Conservation (phyloP, 2,329 filamentous ascomycete genomes). For the Apiospora kogelbergensis region DNA sequence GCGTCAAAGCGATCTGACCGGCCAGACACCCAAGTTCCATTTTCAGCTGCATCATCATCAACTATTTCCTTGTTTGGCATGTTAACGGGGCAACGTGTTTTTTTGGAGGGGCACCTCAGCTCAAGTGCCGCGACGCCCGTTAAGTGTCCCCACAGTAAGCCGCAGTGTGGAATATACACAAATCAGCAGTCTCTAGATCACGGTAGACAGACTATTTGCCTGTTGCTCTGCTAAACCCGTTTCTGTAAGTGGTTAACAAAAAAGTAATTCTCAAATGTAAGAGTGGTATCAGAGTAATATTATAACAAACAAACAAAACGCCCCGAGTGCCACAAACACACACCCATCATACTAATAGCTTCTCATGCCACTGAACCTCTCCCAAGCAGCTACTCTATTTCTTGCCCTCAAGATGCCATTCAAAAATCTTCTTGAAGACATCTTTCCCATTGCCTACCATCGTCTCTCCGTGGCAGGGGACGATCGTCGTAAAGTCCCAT, state of each 20-base stretch:
- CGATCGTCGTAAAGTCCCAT: slow-evolving; percentile 84
- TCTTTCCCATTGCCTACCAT: slow-evolving; percentile 74
- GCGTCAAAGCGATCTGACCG: neutral
- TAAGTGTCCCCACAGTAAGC: neutral
- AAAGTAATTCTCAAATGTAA: neutral
- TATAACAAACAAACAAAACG: neutral
- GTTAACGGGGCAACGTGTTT: neutral
- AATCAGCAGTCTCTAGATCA: neutral
- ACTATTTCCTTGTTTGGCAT: slow-evolving; percentile 7
- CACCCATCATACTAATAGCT: neutral
- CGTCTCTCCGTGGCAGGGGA: slow-evolving; percentile 93
- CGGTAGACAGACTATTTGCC: too few relatives aligned
- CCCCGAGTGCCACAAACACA: neutral
- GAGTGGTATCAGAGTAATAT: neutral
- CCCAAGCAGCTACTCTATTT: slow-evolving; percentile 22
- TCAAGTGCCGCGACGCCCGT: neutral
- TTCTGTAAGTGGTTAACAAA: neutral
- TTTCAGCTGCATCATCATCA: neutral
- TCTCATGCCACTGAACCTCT: neutral
- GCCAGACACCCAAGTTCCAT: neutral
- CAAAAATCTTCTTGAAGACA: slow-evolving; percentile 74
- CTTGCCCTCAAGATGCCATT: slow-evolving; percentile 69
- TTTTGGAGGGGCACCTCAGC: neutral
- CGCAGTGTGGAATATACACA: neutral
- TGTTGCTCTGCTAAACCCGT: too few relatives aligned